Evolutionary conservation across 1,284 basidiomycete genomes (phyloP).

Genomic region (Marasmius oreades): DNA sequence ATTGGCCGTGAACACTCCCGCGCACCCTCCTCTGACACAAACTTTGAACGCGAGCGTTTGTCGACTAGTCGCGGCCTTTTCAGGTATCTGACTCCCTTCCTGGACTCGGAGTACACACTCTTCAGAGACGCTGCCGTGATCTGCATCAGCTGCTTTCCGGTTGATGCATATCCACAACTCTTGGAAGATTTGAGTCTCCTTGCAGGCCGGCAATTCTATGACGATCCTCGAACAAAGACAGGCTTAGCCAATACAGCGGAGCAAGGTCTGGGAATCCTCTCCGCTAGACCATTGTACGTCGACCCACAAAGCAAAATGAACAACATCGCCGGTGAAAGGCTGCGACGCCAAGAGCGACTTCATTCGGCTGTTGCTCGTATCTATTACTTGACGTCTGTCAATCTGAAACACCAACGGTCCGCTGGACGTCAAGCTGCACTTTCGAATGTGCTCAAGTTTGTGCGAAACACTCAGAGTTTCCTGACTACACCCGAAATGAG

Average conservation of each 20-base stretch:
- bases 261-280: slow-evolving; percentile 51
- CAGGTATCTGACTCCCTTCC: slow-evolving; percentile 81
- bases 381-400: slow-evolving; percentile 81
- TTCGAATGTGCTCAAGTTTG: slow-evolving; percentile 81
- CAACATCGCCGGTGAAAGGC: slow-evolving; percentile 46
- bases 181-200: slow-evolving; percentile 83
- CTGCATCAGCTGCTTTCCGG: slow-evolving; percentile 85
- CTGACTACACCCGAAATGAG: slow-evolving; percentile 70
- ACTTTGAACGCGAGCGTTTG: slow-evolving; percentile 71
- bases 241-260: slow-evolving; percentile 31
- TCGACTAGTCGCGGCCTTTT: slow-evolving; percentile 82
- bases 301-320: slow-evolving; percentile 51
- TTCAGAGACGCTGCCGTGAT: slow-evolving; percentile 87
- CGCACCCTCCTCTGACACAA: slow-evolving; percentile 62
- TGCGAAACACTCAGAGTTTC: slow-evolving; percentile 79
- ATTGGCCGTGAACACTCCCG: slow-evolving; percentile 67
- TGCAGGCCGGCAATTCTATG: slow-evolving; percentile 78
- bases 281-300: slow-evolving; percentile 63
- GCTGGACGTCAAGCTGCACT: slow-evolving; percentile 72
- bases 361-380: slow-evolving; percentile 90
- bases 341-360: slow-evolving; percentile 75
- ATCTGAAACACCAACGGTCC: slow-evolving; percentile 71
- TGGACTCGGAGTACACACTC: slow-evolving; percentile 80
- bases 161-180: slow-evolving; percentile 74
- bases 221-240: slow-evolving; percentile 63